phyloP scores from a whole-genome alignment of 176 grass and related monocot genomes.

The Melocanna baccifera region DNA sequence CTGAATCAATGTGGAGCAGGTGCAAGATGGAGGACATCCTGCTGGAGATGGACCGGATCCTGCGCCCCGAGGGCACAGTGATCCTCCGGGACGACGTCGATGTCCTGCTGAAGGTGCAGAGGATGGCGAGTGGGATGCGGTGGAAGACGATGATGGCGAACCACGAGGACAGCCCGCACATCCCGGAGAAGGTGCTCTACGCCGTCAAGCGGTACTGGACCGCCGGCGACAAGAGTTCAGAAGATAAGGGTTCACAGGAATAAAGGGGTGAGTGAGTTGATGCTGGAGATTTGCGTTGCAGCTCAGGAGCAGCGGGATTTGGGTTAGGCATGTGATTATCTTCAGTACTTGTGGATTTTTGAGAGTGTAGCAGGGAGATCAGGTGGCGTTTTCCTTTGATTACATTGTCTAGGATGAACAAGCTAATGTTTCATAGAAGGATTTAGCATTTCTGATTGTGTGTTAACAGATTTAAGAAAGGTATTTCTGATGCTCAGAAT shows the following conservation, averaged over 20 bases:
- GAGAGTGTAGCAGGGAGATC: background rate
- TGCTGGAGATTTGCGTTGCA: background rate
- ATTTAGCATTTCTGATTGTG: background rate
- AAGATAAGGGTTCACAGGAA: background rate
- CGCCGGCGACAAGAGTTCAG: constrained; percentile 21
- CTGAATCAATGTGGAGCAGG: constrained; percentile 31
- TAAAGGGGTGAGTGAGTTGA: background rate
- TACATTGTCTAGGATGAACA: background rate
- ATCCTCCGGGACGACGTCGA: constrained; percentile 76
- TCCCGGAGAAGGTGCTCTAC: constrained; percentile 73
- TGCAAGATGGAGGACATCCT: constrained; percentile 96
- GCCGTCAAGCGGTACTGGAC: constrained; percentile 88
- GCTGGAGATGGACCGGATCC: constrained; percentile 83
- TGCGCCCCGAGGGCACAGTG: constrained; percentile 74
- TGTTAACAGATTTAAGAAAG: background rate
- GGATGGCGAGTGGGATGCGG: constrained; percentile 49
- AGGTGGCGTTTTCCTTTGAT: background rate
- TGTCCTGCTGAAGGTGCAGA: constrained; percentile 60
- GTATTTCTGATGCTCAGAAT: background rate
- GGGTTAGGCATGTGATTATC: background rate
- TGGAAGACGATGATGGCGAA: constrained; percentile 67
- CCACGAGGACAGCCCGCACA: constrained; percentile 65
- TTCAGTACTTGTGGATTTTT: background rate
- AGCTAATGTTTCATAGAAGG: background rate
- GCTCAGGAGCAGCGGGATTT: background rate